Evolutionary conservation across 768 basidiomycete genomes (phyloP), one percentile per base, ranked within the genome.

Genomic region (Xerocomellus intermedius): DNA sequence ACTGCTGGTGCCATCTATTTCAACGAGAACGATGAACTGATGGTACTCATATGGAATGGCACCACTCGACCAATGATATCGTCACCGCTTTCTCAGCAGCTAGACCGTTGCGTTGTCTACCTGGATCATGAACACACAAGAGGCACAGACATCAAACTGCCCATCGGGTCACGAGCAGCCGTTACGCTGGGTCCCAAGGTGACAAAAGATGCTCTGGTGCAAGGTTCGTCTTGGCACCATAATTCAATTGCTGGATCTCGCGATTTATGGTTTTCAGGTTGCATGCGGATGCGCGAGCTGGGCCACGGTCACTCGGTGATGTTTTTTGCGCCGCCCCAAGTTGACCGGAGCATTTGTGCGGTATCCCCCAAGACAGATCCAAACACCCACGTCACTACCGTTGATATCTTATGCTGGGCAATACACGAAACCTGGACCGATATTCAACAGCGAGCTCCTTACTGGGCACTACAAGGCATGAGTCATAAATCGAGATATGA

Each of bases 251-350:
- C 19, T 4, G 1, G 4, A 35, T 47, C 33, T 35, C 42, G 22
- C 41, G 16, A 12, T 28, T 8, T 8, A n/a, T 10, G 13, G 7
- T 47, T 28, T 13, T 24, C 13, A 79, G 79, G 78, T 7, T 80
- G 79, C 50, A 81, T 80, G 79, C 69, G 79, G 14, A 78, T 81
- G 79, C 71, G 79, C 5, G 70, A 72, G 55, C 66, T 80, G 2
- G 79, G 79, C 8, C 58, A 64, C 17, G 77, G 75, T 0, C 79
- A 81, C 55, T 75, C 77, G 4, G 66, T 79, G 14, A 61, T 75
- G 46, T 79, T 79, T 57, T 76, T 77, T 44, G 79, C 75, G 8
- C 73, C 79, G 6, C 59, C 59, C 0, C 74, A 76, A 44, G 69
- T 79, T 5, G 72, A 75, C 46, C 54, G 56, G 35, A 48, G 48